These are phyloP conservation scores for Pholiota conissans DNA, from an alignment of 768 basidiomycete genomes.

Conservation along the genomic window DNA sequence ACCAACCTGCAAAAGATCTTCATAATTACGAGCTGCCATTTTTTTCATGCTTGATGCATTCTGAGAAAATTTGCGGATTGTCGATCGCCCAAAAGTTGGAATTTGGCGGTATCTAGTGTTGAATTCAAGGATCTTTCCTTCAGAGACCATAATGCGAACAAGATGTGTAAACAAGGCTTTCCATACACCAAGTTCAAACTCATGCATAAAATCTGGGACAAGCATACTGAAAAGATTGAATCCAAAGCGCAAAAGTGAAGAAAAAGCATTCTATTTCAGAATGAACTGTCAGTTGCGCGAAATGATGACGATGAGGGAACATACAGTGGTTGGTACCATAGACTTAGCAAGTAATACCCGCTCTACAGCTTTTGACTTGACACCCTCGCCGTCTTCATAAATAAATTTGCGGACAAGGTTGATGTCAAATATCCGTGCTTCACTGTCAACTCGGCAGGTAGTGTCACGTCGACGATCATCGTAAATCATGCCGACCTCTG, in stretches of 20 bases:
- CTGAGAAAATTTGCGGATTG: conserved; percentile 27
- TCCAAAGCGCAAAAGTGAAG: conserved; percentile 11
- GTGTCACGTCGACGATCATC: conserved; percentile 12
- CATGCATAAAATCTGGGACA: conserved; percentile 32
- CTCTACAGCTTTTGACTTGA: no score
- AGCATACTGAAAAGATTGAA: conserved; percentile 27
- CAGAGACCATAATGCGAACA: conserved; percentile 25
- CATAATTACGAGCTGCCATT: conserved; percentile 31
- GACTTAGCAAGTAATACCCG: conserved; percentile 3
- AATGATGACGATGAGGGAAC: neutral
- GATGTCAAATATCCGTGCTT: neutral
- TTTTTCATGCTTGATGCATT: conserved; percentile 30
- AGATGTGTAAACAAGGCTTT: conserved; percentile 32
- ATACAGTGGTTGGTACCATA: conserved; percentile 11
- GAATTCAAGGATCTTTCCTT: conserved; percentile 1
- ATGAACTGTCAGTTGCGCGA: neutral
- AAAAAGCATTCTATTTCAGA: conserved; percentile 31
- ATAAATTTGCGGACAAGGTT: conserved; percentile 3
- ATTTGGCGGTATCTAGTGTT: conserved; percentile 19
- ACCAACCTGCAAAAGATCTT: conserved; percentile 29
- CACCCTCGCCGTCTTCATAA: conserved; percentile 5
- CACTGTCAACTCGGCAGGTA: conserved; percentile 9
- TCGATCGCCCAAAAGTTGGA: conserved; percentile 18
- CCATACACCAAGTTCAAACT: conserved; percentile 37
- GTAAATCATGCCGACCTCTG: conserved; percentile 22